phyloP scores from a whole-genome alignment of 1,284 basidiomycete genomes.

The Tetrapyrgos nigripes region DNA sequence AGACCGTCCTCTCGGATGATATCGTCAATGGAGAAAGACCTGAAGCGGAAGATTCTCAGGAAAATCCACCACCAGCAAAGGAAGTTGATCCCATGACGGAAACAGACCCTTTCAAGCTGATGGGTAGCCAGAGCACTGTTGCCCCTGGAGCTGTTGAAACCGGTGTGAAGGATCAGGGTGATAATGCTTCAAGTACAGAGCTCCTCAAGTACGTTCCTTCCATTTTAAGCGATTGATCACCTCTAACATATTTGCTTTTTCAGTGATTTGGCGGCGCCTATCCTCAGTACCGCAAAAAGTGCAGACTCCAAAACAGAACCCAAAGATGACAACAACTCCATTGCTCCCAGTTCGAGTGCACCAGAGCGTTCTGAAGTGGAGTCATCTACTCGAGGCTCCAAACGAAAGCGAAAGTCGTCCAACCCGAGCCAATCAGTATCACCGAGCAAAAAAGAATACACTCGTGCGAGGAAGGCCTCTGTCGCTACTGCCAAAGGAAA shows the following conservation, averaged over 20 bases:
- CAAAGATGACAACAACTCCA: neutral
- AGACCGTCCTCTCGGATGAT: too few species aligned
- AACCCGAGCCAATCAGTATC: too few species aligned
- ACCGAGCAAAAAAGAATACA: too few species aligned
- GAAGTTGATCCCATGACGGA: slow-evolving; percentile 1
- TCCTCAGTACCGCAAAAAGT: too few species aligned
- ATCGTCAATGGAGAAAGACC: neutral
- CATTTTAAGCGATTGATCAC: too few species aligned
- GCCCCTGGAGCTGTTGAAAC: slow-evolving; percentile 22
- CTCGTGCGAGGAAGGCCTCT: slow-evolving; percentile 1
- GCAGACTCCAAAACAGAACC: too few species aligned
- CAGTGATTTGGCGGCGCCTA: too few species aligned
- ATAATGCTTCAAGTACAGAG: neutral
- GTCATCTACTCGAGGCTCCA: slow-evolving; percentile 1
- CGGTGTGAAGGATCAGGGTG: neutral
- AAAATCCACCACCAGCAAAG: neutral
- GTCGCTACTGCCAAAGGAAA: slow-evolving; percentile 22
- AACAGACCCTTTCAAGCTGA: slow-evolving; percentile 28
- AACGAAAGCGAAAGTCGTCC: slow-evolving; percentile 13
- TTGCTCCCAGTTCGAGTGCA: neutral
- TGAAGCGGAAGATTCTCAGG: neutral
- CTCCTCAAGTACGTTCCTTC: neutral
- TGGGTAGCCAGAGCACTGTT: slow-evolving; percentile 29
- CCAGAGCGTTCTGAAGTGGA: neutral
- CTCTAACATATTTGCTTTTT: too few species aligned